A percentile compares a stretch with the other conserved stretches of the same genome.
Conservation (phyloP, 176 grass and related monocot genomes). For the maize (Zea mays) region DNA sequence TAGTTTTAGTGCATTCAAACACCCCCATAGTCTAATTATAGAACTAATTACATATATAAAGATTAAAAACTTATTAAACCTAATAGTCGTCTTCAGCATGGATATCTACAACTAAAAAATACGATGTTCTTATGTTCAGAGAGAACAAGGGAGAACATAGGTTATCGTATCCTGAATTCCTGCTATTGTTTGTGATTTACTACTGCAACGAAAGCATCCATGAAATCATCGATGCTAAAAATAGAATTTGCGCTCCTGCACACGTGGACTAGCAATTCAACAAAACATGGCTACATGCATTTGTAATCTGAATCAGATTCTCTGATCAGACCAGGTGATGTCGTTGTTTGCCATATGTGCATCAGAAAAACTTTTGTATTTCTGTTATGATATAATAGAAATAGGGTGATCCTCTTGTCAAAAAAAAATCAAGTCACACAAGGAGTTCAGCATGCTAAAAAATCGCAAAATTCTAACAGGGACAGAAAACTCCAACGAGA, state of each 20-base stretch:
- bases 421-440: neutral
- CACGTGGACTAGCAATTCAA: constrained; percentile 1
- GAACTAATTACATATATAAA: too few relatives aligned
- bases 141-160: neutral
- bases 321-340: too few relatives aligned
- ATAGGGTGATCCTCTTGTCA: too few relatives aligned
- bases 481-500: constrained; percentile 5
- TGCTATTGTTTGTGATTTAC: constrained; percentile 8
- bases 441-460: neutral
- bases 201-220: neutral
- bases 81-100: too few relatives aligned
- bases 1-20: too few relatives aligned
- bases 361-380: too few relatives aligned
- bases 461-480: neutral
- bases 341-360: too few relatives aligned
- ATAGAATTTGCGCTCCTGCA: neutral
- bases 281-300: neutral
- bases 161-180: neutral
- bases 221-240: neutral
- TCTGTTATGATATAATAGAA: too few relatives aligned
- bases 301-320: too few relatives aligned
- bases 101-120: too few relatives aligned
- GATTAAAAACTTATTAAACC: too few relatives aligned
- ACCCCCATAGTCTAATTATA: too few relatives aligned
- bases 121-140: neutral